These are phyloP conservation scores for Aspergillus conjunctus DNA, from an alignment of 495 filamentous ascomycete species.

Conservation along the genomic window DNA sequence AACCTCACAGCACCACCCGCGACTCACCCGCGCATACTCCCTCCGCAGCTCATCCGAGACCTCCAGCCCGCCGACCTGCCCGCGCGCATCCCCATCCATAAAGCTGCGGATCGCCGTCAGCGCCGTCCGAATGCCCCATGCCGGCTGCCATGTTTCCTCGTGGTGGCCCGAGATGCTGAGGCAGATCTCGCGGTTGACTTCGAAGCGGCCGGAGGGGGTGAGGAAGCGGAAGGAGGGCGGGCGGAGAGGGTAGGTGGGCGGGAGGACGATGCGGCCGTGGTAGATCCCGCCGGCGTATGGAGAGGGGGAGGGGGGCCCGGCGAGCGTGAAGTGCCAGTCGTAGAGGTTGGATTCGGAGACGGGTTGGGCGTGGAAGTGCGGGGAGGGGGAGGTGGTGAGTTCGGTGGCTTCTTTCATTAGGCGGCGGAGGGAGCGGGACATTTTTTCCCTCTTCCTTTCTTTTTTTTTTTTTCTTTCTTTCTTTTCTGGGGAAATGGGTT, in stretches of 20 bases:
- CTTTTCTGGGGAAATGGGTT: not conserved
- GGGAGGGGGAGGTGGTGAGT: constrained; percentile 71
- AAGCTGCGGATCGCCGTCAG: constrained; percentile 56
- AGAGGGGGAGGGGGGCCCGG: constrained; percentile 79
- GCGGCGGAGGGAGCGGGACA: constrained; percentile 54
- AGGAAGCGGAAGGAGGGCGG: constrained; percentile 94
- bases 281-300: constrained; percentile 82
- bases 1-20: constrained; percentile 61
- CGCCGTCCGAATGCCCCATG: constrained; percentile 83
- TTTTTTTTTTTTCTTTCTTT: constrained; percentile 8
- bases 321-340: constrained; percentile 99
- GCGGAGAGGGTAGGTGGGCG: constrained; percentile 82
- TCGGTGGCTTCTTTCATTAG: constrained; percentile 78
- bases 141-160: constrained; percentile 97
- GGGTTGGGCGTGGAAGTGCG: constrained; percentile 80
- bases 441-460: constrained; percentile 24
- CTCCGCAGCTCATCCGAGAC: constrained; percentile 61
- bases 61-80: constrained; percentile 90
- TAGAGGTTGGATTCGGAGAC: constrained; percentile 82
- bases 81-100: constrained; percentile 53
- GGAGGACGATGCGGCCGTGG: constrained; percentile 93
- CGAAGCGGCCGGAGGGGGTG: constrained; percentile 89
- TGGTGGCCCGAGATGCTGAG: constrained; percentile 91
- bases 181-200: constrained; percentile 96
- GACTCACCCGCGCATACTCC: constrained; percentile 64